These are phyloP conservation scores for Talaromyces adpressus DNA, from an alignment of 495 filamentous ascomycete species.

Conservation along the genomic window DNA sequence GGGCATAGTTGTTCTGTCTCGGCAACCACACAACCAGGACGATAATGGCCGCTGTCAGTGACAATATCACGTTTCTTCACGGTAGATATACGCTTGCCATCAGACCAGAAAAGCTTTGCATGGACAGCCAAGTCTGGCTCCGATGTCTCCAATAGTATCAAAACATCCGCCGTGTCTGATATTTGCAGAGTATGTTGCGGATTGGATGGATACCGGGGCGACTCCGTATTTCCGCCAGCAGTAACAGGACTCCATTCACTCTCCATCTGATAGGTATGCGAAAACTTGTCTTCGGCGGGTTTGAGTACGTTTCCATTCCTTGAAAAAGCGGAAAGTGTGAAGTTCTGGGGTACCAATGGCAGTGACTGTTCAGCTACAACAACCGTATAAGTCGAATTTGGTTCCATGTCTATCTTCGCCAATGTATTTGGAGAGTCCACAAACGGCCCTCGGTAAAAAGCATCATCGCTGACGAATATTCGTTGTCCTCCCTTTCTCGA, in stretches of 20 bases:
- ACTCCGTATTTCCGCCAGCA: conserved; percentile 76
- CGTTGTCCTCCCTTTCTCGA: conserved; percentile 67
- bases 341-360: conserved; percentile 59
- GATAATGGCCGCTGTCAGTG: conserved; percentile 75
- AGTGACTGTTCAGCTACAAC: conserved; percentile 75
- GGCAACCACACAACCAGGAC: conserved; percentile 65
- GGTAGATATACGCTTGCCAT: conserved; percentile 58
- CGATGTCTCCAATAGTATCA: conserved; percentile 67
- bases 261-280: conserved; percentile 42
- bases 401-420: conserved; percentile 60
- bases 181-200: conserved; percentile 74
- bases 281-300: conserved; percentile 50
- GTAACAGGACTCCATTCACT: conserved; percentile 70
- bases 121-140: conserved; percentile 68
- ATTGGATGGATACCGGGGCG: conserved; percentile 68
- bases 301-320: conserved; percentile 48
- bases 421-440: conserved; percentile 93
- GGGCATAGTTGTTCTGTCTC: conserved; percentile 47
- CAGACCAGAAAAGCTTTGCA: conserved; percentile 72
- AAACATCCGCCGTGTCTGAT: conserved; percentile 46
- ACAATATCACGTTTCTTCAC: conserved; percentile 73
- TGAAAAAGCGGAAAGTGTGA: conserved; percentile 81
- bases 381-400: conserved; percentile 59
- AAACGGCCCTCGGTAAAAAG: conserved; percentile 65
- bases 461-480: conserved; percentile 63